Percentiles rank a stretch among this genome's conserved stretches.
phyloP scores from a whole-genome alignment of 176 grass and related monocot genomes.

The Cymbopogon citratus region DNA sequence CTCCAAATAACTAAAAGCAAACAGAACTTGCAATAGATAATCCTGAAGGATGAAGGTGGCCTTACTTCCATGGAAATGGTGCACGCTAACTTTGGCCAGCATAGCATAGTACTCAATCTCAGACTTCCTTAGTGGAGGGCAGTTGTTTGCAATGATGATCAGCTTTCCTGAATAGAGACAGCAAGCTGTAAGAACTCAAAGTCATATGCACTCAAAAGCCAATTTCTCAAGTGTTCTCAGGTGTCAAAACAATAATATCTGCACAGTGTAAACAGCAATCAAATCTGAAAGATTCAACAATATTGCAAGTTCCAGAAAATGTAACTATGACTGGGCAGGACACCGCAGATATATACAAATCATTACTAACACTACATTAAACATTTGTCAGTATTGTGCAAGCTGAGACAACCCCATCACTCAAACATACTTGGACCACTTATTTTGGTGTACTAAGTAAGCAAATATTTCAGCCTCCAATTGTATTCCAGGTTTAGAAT shows the following conservation, averaged over 20 bases:
- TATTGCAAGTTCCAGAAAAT: background rate
- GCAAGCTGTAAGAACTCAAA: background rate
- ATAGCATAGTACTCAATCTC: slow-evolving; percentile 99
- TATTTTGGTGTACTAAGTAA: background rate
- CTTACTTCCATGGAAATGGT: slow-evolving; percentile 99
- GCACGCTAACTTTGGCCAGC: slow-evolving; percentile 85
- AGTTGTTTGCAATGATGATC: slow-evolving; percentile 87
- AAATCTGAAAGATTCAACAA: background rate
- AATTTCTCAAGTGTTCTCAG: background rate
- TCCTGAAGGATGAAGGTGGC: background rate
- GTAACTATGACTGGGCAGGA: background rate
- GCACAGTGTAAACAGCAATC: background rate
- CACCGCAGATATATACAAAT: too few relatives aligned
- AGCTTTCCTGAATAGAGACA: slow-evolving; percentile 61
- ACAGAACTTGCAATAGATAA: background rate
- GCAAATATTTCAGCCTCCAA: background rate
- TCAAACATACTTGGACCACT: background rate
- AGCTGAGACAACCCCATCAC: background rate
- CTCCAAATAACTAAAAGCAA: background rate
- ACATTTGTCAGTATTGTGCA: background rate
- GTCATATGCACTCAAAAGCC: background rate
- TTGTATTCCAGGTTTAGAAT: background rate
- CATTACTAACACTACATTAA: too few relatives aligned
- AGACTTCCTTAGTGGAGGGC: slow-evolving; percentile 86
- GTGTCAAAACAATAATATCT: background rate